phyloP scores from a whole-genome alignment of 352 stramenopile genomes.

The Thalassiosira exigua region DNA sequence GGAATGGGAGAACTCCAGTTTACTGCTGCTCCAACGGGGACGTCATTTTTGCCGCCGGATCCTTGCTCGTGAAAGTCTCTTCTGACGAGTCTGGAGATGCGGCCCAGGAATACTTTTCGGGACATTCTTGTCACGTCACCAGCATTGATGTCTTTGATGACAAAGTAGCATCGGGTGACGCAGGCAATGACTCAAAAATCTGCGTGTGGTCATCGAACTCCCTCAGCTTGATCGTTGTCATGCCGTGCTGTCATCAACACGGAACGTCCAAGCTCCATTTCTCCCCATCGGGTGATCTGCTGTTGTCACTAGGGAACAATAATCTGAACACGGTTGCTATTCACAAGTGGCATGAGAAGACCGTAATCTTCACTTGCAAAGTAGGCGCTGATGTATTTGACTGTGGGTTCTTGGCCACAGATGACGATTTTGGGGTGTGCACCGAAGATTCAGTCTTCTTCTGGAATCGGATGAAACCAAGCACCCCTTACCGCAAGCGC shows the following conservation, averaged over 20 bases:
- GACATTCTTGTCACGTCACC: conserved; percentile 41
- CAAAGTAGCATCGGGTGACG: conserved; percentile 33
- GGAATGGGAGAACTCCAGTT: conserved; percentile 24
- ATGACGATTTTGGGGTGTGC: conserved; percentile 47
- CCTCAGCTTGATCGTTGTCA: conserved; percentile 19
- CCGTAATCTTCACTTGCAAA: conserved; percentile 28
- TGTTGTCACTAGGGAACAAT: conserved; percentile 75
- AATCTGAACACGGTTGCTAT: conserved; percentile 71
- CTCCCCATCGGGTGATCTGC: conserved; percentile 65
- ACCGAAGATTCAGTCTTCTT: conserved; percentile 26
- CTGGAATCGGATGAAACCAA: conserved; percentile 26
- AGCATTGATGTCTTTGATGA: conserved; percentile 46
- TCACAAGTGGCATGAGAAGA: conserved; percentile 73
- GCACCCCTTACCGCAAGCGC: conserved; percentile 16
- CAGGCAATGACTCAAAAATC: conserved; percentile 33
- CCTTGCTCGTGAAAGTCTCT: conserved; percentile 37
- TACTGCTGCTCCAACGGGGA: conserved; percentile 24
- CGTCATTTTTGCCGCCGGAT: conserved; percentile 42
- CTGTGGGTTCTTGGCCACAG: conserved; percentile 29
- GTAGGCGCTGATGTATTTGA: conserved; percentile 26
- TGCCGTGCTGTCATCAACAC: conserved; percentile 25
- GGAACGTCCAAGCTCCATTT: conserved; percentile 87
- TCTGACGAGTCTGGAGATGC: not conserved
- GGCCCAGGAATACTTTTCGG: conserved; percentile 31
- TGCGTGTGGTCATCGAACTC: conserved; percentile 39